Base-by-base conservation (phyloP, 768 basidiomycete genomes). In the Pleurotus platypus region DNA sequence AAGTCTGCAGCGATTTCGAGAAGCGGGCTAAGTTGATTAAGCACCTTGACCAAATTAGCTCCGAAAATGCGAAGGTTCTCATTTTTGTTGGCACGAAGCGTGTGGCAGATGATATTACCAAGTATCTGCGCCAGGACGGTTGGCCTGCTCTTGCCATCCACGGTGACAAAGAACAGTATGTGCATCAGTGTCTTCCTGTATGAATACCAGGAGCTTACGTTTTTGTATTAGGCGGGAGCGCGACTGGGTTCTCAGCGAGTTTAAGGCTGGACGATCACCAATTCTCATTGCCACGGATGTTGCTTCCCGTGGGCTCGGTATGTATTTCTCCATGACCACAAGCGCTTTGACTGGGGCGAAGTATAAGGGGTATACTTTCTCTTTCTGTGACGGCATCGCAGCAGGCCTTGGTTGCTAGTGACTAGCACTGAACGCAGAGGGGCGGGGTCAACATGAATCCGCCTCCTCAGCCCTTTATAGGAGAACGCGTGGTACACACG, bases 111-210 rank as follows among this genome's bases (percentile, higher is more conserved):
- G 97, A 99, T 61, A 90, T 99, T 66, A 99, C 97, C 16, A 98
- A 98, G 74, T 95, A 94, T 67, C 80, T 99, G 57, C 89, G 97
- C 58, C 90, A 92, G 79, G 97, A 99, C 67, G 97, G 97, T 12
- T 99, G 97, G 97, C 97, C 97, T n/a, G 97, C 97, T 12, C 78
- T 99, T 38, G 96, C 97, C 55, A 99, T 99, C 66, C 97, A 99
- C 68, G 97, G 97, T 66, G 97, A 99, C 78, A 99, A 99, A 75
- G 94, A 94, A 78, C 94, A 97, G 91, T 95, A 69, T 63, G 90
- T 79, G 20, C 3, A 16, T 58, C 45, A 20, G 6, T 49, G 30
- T 38, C n/a, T 18, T n/a, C 9, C 9, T 12, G 18, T 6, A 24
- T 12, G 53, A 22, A 13, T 45, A 8, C 54, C 27, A 18, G 40